Evolutionary conservation across 1,284 basidiomycete genomes (phyloP).

Genomic region (Ustilago trichophora): DNA sequence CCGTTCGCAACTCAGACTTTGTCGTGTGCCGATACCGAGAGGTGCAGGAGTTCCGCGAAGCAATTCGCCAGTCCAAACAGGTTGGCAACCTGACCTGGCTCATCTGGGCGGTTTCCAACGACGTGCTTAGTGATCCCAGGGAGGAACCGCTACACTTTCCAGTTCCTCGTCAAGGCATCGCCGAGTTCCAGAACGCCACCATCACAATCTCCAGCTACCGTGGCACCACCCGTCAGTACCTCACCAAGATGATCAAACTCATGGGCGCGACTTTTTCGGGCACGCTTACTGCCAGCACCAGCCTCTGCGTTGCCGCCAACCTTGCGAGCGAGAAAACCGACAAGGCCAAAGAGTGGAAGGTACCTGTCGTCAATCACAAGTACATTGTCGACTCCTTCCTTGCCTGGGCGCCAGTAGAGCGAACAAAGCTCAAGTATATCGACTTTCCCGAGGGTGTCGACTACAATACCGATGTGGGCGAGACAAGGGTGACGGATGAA

Average conservation of each 20-base stretch:
- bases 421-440: conserved; percentile 41
- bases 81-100: conserved; percentile 84
- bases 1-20: conserved; percentile 72
- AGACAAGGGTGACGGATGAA: conserved; percentile 33
- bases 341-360: conserved; percentile 80
- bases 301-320: conserved; percentile 83
- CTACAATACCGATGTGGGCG: conserved; percentile 28
- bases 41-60: conserved; percentile 78
- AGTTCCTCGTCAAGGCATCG: conserved; percentile 68
- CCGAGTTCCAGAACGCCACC: conserved; percentile 69
- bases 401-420: conserved; percentile 33
- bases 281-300: conserved; percentile 76
- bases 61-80: conserved; percentile 72
- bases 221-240: conserved; percentile 81
- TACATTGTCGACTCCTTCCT: conserved; percentile 87
- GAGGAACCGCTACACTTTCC: conserved; percentile 75
- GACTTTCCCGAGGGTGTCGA: conserved; percentile 37
- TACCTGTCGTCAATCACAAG: conserved; percentile 84
- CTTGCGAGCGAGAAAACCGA: conserved; percentile 78
- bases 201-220: conserved; percentile 89
- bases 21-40: conserved; percentile 76
- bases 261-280: conserved; percentile 84
- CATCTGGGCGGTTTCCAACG: conserved; percentile 77
- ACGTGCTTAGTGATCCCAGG: conserved; percentile 74
- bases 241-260: conserved; percentile 79